Conservation (phyloP, 495 filamentous ascomycete species). For the Lasiosphaeriaceae sp. region DNA sequence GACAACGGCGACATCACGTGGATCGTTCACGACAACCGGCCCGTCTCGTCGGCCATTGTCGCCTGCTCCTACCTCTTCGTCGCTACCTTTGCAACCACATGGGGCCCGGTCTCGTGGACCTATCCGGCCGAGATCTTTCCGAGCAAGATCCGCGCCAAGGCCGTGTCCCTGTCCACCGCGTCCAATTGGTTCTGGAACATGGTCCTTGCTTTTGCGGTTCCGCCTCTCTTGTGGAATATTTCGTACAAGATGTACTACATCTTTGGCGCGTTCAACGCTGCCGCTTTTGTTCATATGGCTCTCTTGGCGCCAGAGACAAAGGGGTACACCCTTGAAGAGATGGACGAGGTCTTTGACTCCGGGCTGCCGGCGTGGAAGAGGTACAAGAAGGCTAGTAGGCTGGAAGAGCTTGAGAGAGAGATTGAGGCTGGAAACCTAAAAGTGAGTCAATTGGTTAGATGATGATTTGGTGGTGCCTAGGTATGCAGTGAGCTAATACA, state of each 20-base stretch:
- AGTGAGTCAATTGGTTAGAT: conserved; percentile 15
- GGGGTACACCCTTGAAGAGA: conserved; percentile 69
- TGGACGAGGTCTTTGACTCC: conserved; percentile 57
- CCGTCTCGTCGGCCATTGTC: conserved; percentile 53
- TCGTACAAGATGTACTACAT: conserved; percentile 60
- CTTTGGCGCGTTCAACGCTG: conserved; percentile 67
- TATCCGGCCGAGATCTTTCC: conserved; percentile 80
- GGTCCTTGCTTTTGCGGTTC: conserved; percentile 61
- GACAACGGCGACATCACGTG: conserved; percentile 50
- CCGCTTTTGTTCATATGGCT: conserved; percentile 66
- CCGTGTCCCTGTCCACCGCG: conserved; percentile 61
- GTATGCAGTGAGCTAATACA: background rate
- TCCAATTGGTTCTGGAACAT: conserved; percentile 72
- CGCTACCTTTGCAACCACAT: conserved; percentile 71
- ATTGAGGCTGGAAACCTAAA: conserved; percentile 50
- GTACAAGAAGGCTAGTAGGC: conserved; percentile 35
- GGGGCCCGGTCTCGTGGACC: conserved; percentile 76
- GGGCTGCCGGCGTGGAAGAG: conserved; percentile 47
- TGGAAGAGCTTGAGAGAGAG: conserved; percentile 48
- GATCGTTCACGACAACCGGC: conserved; percentile 48
- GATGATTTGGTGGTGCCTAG: background rate
- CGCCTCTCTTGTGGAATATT: conserved; percentile 53
- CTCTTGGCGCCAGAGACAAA: conserved; percentile 76
- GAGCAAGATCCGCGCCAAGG: conserved; percentile 64
- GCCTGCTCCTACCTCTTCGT: conserved; percentile 72